phyloP scores from a whole-genome alignment of 257 asterid species.

The Przewalskia tangutica region DNA sequence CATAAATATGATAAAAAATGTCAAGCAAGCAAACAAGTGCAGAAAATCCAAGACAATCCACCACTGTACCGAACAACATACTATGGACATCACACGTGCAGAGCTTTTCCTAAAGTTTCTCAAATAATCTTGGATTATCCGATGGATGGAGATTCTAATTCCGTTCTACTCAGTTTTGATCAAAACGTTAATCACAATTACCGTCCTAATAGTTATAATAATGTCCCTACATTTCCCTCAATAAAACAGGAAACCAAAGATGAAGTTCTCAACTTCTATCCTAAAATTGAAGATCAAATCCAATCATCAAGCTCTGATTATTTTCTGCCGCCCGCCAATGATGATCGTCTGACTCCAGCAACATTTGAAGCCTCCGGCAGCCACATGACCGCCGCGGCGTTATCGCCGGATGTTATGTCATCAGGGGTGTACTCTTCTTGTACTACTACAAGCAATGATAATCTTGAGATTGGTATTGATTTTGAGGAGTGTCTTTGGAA shows the following conservation, averaged over 20 bases:
- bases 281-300: not conserved
- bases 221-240: not conserved
- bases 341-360: constrained; percentile 1
- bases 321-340: not conserved
- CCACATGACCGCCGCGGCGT: constrained; percentile 3
- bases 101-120: constrained; percentile 4
- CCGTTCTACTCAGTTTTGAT: constrained; percentile 32
- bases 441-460: not conserved
- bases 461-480: not conserved
- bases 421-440: constrained; percentile 16
- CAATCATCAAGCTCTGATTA: constrained; percentile 7
- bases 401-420: constrained; percentile 17
- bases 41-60: constrained; percentile 40
- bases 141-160: constrained; percentile 13
- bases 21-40: constrained; percentile 59
- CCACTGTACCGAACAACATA: constrained; percentile 40
- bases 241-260: constrained; percentile 16
- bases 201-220: not conserved
- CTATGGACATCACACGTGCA: constrained; percentile 49
- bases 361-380: not conserved
- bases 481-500: constrained; percentile 2
- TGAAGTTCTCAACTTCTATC: not conserved
- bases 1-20: constrained; percentile 58
- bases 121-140: constrained; percentile 13
- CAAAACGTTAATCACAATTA: not conserved